A percentile compares a stretch with the other conserved stretches of the same genome.
Conservation (phyloP, 306 rosid species). For the Cicer chorassanicum region DNA sequence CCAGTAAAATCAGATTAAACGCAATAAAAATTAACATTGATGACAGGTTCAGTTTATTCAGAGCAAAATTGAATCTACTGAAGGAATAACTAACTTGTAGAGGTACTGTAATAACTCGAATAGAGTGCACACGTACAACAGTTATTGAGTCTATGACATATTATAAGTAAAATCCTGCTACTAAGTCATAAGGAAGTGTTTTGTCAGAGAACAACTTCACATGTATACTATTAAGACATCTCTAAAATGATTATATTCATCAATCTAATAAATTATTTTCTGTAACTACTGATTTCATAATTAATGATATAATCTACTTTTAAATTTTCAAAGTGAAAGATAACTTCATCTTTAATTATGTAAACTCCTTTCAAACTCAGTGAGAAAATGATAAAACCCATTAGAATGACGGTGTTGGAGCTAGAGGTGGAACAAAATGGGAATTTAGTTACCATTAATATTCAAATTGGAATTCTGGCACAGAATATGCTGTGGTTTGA, state of each 20-base stretch:
- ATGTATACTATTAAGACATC: constrained; percentile 15
- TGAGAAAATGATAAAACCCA: neutral
- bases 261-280: constrained; percentile 5
- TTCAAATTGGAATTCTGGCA: constrained; percentile 6
- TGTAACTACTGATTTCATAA: neutral
- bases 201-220: constrained; percentile 22
- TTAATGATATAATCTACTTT: neutral
- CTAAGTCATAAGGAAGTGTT: constrained; percentile 12
- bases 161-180: constrained; percentile 27
- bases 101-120: neutral
- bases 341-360: neutral
- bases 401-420: neutral
- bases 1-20: constrained; percentile 30
- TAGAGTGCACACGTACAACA: neutral
- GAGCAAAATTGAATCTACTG: constrained; percentile 32
- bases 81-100: constrained; percentile 18
- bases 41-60: constrained; percentile 25
- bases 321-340: constrained; percentile 18
- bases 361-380: neutral
- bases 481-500: neutral
- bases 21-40: constrained; percentile 9
- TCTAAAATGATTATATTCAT: constrained; percentile 18
- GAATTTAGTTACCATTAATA: neutral
- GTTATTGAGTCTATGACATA: neutral
- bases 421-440: neutral